phyloP scores from a whole-genome alignment of 108 stramenopile genomes.

The Nitzschia palea region DNA sequence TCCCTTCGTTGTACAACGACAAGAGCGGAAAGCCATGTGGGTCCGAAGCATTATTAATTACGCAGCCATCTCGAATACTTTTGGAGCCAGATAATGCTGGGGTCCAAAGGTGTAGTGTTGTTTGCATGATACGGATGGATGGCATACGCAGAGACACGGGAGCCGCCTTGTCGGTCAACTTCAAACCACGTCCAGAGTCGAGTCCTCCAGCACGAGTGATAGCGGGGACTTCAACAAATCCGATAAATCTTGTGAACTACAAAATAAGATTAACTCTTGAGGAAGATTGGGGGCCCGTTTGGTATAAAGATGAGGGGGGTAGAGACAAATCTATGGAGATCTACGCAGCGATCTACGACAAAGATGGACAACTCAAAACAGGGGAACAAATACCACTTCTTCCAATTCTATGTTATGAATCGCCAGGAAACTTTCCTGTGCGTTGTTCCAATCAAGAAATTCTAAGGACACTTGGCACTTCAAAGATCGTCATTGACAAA shows the following conservation, averaged over 20 bases:
- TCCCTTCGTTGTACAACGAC: slow-evolving; percentile 19
- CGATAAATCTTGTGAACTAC: slow-evolving; percentile 45
- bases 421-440: slow-evolving; percentile 17
- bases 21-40: slow-evolving; percentile 13
- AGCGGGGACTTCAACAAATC: background rate
- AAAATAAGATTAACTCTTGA: slow-evolving; percentile 36
- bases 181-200: slow-evolving; percentile 1
- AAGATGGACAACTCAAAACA: slow-evolving; percentile 37
- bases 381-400: slow-evolving; percentile 39
- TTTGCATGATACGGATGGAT: slow-evolving; percentile 41
- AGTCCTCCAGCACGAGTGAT: background rate
- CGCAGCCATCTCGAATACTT: slow-evolving; percentile 19
- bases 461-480: slow-evolving; percentile 48
- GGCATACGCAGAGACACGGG: slow-evolving; percentile 24
- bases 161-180: slow-evolving; percentile 21
- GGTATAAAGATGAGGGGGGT: slow-evolving; percentile 95
- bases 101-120: slow-evolving; percentile 1
- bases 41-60: slow-evolving; percentile 20
- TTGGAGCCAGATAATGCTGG: slow-evolving; percentile 6
- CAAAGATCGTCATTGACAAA: slow-evolving; percentile 33
- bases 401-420: slow-evolving; percentile 41
- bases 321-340: slow-evolving; percentile 84
- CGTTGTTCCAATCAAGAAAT: slow-evolving; percentile 78
- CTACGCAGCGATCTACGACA: slow-evolving; percentile 51
- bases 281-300: slow-evolving; percentile 58